Evolutionary conservation across 2,329 filamentous ascomycete species (phyloP).

Genomic region (Fusarium abutilonis): DNA sequence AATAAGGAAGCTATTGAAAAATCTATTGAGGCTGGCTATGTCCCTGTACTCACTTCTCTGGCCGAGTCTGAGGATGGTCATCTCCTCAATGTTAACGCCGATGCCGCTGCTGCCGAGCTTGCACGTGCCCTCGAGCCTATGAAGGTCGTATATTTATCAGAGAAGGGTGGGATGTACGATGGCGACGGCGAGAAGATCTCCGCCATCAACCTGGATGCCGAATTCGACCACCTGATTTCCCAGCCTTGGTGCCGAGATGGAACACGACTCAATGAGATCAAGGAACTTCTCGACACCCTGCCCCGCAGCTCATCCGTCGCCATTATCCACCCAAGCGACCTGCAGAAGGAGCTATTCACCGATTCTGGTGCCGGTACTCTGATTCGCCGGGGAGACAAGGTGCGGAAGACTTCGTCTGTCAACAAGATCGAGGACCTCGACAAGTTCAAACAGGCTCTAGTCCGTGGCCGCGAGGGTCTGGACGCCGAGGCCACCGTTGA

Average conservation of each 20-base stretch:
- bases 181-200: conserved; percentile 95
- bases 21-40: conserved; percentile 87
- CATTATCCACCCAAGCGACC: conserved; percentile 94
- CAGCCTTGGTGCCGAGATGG: conserved; percentile 96
- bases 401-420: conserved; percentile 76
- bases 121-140: conserved; percentile 88
- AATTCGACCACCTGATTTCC: conserved; percentile 91
- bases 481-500: conserved; percentile 87
- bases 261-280: conserved; percentile 93
- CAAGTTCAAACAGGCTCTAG: conserved; percentile 82
- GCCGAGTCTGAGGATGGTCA: conserved; percentile 92
- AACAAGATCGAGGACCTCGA: conserved; percentile 79
- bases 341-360: conserved; percentile 97
- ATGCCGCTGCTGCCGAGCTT: conserved; percentile 93
- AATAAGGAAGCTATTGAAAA: conserved; percentile 91
- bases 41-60: conserved; percentile 96
- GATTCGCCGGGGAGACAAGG: conserved; percentile 90
- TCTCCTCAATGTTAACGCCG: conserved; percentile 96
- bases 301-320: conserved; percentile 94
- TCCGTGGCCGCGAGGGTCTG: conserved; percentile 82
- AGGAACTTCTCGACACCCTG: conserved; percentile 87
- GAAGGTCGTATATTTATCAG: conserved; percentile 98
- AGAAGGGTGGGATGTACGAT: conserved; percentile 96
- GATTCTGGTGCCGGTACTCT: conserved; percentile 94
- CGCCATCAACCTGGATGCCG: conserved; percentile 95